A percentile compares a stretch with the other conserved stretches of the same genome.
Conservation (phyloP, 2,329 filamentous ascomycete genomes). For the Thermothelomyces thermophilus region DNA sequence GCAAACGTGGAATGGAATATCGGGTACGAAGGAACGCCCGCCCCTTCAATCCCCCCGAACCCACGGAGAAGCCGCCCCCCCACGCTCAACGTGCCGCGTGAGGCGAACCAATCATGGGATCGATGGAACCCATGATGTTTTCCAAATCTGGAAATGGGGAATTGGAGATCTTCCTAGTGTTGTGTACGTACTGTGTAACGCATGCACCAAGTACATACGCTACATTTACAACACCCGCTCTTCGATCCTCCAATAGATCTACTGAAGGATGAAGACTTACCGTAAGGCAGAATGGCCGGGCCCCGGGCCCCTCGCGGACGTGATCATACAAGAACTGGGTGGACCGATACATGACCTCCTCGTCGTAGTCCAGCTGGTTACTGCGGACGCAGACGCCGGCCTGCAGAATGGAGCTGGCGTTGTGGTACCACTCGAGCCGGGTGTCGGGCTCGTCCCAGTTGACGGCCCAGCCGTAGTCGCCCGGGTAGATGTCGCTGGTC, state of each 20-base stretch:
- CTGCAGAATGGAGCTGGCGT: constrained; percentile 87
- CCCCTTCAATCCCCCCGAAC: too few relatives aligned
- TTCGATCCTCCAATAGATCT: too few relatives aligned
- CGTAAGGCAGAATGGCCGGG: constrained; percentile 79
- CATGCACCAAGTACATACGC: background rate
- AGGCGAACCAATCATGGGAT: background rate
- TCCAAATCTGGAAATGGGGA: background rate
- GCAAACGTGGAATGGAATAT: too few relatives aligned
- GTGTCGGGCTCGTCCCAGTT: constrained; percentile 90
- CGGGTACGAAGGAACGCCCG: too few relatives aligned
- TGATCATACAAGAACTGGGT: constrained; percentile 88
- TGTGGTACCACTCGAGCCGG: constrained; percentile 91
- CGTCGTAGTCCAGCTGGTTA: constrained; percentile 93
- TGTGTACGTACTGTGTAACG: too few relatives aligned
- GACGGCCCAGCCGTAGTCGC: constrained; percentile 89
- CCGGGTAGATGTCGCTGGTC: constrained; percentile 93
- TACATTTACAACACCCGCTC: too few relatives aligned
- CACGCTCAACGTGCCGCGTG: constrained; percentile 5
- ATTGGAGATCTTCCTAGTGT: too few relatives aligned
- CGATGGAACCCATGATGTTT: background rate
- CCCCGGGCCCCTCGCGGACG: constrained; percentile 67
- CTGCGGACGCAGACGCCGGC: constrained; percentile 82
- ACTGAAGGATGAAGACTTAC: constrained; percentile 34
- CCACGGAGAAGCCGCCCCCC: background rate
- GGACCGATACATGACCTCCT: constrained; percentile 90